Evolutionary conservation across 78 protist genomes (phyloP).

Genomic region (Pigoraptor vietnamica): DNA sequence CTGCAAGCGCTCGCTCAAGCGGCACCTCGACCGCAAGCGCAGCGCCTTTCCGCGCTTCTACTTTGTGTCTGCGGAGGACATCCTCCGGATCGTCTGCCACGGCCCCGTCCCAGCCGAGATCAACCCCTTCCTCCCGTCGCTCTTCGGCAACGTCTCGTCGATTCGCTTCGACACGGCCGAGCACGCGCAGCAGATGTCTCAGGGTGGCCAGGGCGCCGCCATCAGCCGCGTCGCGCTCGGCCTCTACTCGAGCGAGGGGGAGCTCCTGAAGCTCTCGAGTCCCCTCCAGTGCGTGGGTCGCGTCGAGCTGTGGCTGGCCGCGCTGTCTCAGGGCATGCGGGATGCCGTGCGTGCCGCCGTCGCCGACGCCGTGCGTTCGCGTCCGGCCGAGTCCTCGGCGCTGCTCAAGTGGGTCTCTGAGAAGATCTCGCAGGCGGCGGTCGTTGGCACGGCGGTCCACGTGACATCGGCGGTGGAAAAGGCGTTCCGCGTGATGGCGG

Average conservation of each 20-base stretch:
- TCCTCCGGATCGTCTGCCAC: slow-evolving; percentile 26
- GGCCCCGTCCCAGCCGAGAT: slow-evolving; percentile 24
- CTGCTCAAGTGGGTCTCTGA: background rate
- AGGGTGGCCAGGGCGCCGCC: background rate
- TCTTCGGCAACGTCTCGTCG: background rate
- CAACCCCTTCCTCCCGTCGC: slow-evolving; percentile 30
- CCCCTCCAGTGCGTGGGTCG: slow-evolving; percentile 12
- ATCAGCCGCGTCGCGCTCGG: background rate
- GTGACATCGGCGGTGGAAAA: background rate
- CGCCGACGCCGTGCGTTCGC: background rate
- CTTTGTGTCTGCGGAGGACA: slow-evolving; percentile 47
- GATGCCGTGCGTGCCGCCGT: background rate
- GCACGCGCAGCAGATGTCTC: background rate
- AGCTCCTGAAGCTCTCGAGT: background rate
- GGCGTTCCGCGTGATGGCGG: background rate
- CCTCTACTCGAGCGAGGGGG: slow-evolving; percentile 26
- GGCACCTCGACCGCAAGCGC: slow-evolving; percentile 69
- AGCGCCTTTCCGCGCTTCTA: slow-evolving; percentile 72
- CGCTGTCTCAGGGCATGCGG: slow-evolving; percentile 36
- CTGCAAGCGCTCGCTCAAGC: slow-evolving; percentile 50
- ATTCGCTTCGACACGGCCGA: background rate
- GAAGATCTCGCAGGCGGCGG: background rate
- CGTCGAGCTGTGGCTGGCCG: slow-evolving; percentile 42
- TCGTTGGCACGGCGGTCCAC: background rate
- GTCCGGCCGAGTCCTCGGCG: background rate